Base-by-base conservation (phyloP, 148 eudicot genomes). In the Nepenthes mirabilis region DNA sequence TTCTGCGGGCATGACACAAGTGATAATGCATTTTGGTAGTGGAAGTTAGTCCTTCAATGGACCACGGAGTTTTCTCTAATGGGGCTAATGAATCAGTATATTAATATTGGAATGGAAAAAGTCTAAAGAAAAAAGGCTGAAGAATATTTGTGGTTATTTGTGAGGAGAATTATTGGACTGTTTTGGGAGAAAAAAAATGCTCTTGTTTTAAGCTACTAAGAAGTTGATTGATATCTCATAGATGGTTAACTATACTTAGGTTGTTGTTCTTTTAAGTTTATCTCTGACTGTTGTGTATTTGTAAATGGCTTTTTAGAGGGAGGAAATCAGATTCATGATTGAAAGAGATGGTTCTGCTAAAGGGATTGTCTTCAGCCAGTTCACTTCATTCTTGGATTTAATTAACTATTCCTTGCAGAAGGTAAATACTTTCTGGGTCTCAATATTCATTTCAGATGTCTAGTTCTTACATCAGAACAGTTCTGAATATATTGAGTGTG, bases 261-360 rank as follows among this genome's bases (percentile, higher is more conserved):
- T 7, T 47, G 23, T 34, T 32, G 53, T 60, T 61, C 23, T 11
- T 48, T 9, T 14, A 8, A 52, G 45, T 36, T 35, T 56, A 6
- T 48, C 57, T 51, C 71, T 77, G 61, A 62, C 67, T 65, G 2
- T 32, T 55, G 33, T 34, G 56, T 69, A 47, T 51, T 47, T 57
- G 59, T 67, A 33, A 55, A 57, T 78, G 64, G 37, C 58, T 66
- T 23, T 23, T 33, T 66, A 88, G 96, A 86, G 87, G 68, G 99
- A 88, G 76, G 96, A 88, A 80, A 93, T 88, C 57, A 72, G 99
- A 66, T 79, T 62, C 66, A 93, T 93, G 98, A 65, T 88, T 70
- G 91, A 93, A 73, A 80, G 87, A 70, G 98, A 93, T 75, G 96
- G 96, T 66, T 88, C 96, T 47, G 96, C 98, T 33, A 93, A 93